A percentile compares a stretch with the other conserved stretches of the same genome.
Conservation (phyloP, 2,329 filamentous ascomycete genomes). For the Elsinoe arachidis region DNA sequence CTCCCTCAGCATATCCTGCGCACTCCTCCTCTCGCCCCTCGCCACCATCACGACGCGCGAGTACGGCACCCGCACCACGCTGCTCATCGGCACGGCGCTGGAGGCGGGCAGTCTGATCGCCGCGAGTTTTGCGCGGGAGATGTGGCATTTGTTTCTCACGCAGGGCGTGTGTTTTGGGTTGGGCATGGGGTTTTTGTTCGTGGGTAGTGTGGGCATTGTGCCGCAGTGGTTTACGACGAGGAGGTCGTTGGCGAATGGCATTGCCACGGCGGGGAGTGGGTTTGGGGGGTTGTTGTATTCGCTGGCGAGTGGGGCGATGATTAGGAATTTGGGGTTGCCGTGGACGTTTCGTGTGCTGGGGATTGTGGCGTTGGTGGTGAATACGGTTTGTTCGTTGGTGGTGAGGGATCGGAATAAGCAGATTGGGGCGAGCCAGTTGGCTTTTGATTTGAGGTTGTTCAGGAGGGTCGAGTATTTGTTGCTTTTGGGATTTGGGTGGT, state of each 20-base stretch:
- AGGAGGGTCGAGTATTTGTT: constrained; percentile 54
- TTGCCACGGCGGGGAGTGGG: constrained; percentile 60
- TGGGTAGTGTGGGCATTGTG: constrained; percentile 56
- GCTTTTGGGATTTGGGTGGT: constrained; percentile 58
- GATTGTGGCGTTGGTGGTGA: constrained; percentile 55
- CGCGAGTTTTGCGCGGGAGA: constrained; percentile 57
- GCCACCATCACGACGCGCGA: constrained; percentile 53
- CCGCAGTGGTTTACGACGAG: constrained; percentile 66
- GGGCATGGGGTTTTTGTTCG: constrained; percentile 70
- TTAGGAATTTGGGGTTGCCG: constrained; percentile 51
- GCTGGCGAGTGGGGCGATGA: constrained; percentile 60
- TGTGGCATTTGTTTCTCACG: constrained; percentile 68
- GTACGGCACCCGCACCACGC: constrained; percentile 55
- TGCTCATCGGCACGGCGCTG: constrained; percentile 56
- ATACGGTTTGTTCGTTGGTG: constrained; percentile 53
- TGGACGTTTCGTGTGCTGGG: constrained; percentile 62
- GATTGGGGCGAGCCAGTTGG: constrained; percentile 56
- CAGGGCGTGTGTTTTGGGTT: constrained; percentile 71
- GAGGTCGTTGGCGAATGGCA: constrained; percentile 61
- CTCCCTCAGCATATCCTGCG: constrained; percentile 56
- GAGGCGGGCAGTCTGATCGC: constrained; percentile 58
- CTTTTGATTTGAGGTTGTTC: constrained; percentile 58
- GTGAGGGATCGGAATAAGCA: constrained; percentile 64
- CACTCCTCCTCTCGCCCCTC: constrained; percentile 59
- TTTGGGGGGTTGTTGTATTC: constrained; percentile 66